These are phyloP conservation scores for Aureobasidium leucospermi DNA, from an alignment of 2,329 filamentous ascomycete genomes.

Conservation along the genomic window DNA sequence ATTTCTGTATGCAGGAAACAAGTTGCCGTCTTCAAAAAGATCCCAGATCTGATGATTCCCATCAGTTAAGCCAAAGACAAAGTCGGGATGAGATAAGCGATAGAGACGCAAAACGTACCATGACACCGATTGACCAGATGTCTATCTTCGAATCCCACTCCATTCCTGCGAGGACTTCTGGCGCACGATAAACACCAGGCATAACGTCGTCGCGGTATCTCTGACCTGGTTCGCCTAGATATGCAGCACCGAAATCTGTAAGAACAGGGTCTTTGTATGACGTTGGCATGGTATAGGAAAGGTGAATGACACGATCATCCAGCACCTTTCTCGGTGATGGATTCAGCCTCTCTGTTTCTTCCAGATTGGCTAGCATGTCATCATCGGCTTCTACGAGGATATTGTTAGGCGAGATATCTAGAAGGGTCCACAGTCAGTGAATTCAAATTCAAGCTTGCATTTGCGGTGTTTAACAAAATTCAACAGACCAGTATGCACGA, in stretches of 20 bases:
- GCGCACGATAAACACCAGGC: conserved; percentile 32
- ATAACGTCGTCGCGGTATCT: conserved; percentile 22
- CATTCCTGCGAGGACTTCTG: conserved; percentile 31
- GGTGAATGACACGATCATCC: conserved; percentile 23
- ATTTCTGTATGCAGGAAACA: conserved; percentile 25
- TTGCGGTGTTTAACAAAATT: too few relatives aligned
- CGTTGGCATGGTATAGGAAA: conserved; percentile 21
- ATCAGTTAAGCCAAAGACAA: background rate
- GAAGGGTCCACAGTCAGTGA: conserved; percentile 13
- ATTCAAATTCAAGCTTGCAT: background rate
- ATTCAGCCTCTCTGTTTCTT: background rate
- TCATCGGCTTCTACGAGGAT: conserved; percentile 19
- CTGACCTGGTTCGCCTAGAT: conserved; percentile 22
- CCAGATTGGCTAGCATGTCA: conserved; percentile 11
- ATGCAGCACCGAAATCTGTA: conserved; percentile 32
- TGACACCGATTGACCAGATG: conserved; percentile 32
- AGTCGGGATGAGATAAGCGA: too few relatives aligned
- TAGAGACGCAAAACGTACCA: conserved; percentile 21
- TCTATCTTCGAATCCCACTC: conserved; percentile 31
- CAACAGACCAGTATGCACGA: conserved; percentile 26
- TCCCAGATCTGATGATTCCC: conserved; percentile 28
- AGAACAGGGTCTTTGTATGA: conserved; percentile 23
- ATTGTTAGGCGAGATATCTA: conserved; percentile 26
- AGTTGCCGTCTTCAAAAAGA: conserved; percentile 27
- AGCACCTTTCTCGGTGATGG: conserved; percentile 24